Conservation (phyloP, 73 alveolate species). For the Paramecium bursaria region DNA sequence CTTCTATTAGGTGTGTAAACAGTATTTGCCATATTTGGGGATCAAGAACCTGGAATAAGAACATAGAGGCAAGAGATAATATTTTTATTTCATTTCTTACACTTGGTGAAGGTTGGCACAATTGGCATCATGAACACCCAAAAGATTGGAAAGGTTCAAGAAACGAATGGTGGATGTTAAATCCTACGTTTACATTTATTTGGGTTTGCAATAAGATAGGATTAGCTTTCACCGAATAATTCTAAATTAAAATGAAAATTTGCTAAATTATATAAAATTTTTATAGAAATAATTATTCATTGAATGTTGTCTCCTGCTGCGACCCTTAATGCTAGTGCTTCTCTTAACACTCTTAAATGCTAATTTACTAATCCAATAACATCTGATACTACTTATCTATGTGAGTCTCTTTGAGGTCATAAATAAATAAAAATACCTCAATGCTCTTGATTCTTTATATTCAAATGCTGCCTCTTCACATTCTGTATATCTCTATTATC, state of each 20-base stretch:
- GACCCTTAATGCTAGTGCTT: slow-evolving; percentile 31
- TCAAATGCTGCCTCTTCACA: slow-evolving; percentile 59
- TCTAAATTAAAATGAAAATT: too few relatives aligned
- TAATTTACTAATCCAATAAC: slow-evolving; percentile 48
- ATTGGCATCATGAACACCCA: slow-evolving; percentile 62
- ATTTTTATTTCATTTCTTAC: not conserved
- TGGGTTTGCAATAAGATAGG: too few relatives aligned
- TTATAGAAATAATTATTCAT: too few relatives aligned
- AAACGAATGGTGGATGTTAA: slow-evolving; percentile 22
- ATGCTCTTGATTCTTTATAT: slow-evolving; percentile 41
- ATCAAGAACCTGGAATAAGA: slow-evolving; percentile 23
- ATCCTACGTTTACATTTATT: too few relatives aligned
- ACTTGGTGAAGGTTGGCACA: slow-evolving; percentile 66
- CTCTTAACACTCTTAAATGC: slow-evolving; percentile 49
- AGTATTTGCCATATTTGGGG: slow-evolving; percentile 50
- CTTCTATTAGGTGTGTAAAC: slow-evolving; percentile 65
- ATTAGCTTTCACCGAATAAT: too few relatives aligned
- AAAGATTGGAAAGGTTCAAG: slow-evolving; percentile 35
- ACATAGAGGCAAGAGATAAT: slow-evolving; percentile 29
- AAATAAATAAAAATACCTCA: not conserved
- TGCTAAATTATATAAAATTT: too few relatives aligned
- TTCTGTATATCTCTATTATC: slow-evolving; percentile 33
- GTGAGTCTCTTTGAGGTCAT: not conserved
- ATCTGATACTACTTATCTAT: slow-evolving; percentile 54
- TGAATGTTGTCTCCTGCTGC: slow-evolving; percentile 58